phyloP scores from a whole-genome alignment of 805 yeast genomes.

The Candida insectorum region DNA sequence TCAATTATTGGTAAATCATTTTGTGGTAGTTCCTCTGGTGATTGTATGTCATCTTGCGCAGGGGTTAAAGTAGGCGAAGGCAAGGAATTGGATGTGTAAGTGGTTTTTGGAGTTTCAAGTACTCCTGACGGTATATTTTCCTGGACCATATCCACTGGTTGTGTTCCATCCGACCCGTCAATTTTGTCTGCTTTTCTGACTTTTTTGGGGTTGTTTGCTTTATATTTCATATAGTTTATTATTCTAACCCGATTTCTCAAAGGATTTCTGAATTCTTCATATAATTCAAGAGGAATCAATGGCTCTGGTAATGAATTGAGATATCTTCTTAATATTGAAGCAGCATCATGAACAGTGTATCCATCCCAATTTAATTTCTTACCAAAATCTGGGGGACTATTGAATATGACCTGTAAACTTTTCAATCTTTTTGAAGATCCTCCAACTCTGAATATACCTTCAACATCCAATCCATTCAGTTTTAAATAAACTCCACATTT shows the following conservation, averaged over 20 bases:
- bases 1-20: neutral
- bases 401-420: constrained; percentile 78
- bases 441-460: constrained; percentile 91
- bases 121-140: neutral
- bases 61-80: constrained; percentile 8
- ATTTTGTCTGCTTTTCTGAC: constrained; percentile 6
- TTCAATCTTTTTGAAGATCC: constrained; percentile 88
- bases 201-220: constrained; percentile 42
- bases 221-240: constrained; percentile 59
- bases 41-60: neutral
- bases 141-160: no score
- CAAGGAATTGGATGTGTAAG: neutral
- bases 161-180: neutral
- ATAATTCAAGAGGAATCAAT: constrained; percentile 71
- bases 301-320: constrained; percentile 91
- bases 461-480: constrained; percentile 69
- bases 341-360: constrained; percentile 94
- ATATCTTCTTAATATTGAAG: constrained; percentile 81
- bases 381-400: constrained; percentile 87
- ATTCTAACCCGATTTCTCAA: constrained; percentile 61
- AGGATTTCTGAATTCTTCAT: constrained; percentile 78
- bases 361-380: constrained; percentile 88
- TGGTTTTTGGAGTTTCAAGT: constrained; percentile 1
- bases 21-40: neutral
- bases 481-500: constrained; percentile 88